Evolutionary conservation across 768 basidiomycete genomes (phyloP).

Genomic region (Suillus lakei): DNA sequence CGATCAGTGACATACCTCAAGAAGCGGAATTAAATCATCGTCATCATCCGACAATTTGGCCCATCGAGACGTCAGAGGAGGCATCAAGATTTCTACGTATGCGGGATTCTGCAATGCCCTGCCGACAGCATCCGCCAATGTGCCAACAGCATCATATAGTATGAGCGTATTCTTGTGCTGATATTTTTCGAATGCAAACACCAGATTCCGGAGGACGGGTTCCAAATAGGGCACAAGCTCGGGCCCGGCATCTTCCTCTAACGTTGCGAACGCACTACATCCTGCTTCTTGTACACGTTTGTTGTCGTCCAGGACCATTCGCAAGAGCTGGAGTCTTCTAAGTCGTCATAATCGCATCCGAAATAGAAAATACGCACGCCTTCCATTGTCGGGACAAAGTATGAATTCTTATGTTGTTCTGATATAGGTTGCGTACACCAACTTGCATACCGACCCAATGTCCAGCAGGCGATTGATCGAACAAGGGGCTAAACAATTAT

Average conservation of each 20-base stretch:
- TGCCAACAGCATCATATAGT: constrained; percentile 98
- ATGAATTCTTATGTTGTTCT: constrained; percentile 86
- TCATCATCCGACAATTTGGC: constrained; percentile 89
- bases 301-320: constrained; percentile 97
- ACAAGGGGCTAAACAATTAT: constrained; percentile 76
- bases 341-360: background rate
- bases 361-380: constrained; percentile 64
- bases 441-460: constrained; percentile 96
- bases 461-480: constrained; percentile 99
- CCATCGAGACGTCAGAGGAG: constrained; percentile 90
- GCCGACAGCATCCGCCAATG: constrained; percentile 95
- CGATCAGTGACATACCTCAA: constrained; percentile 69
- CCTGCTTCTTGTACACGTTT: constrained; percentile 99
- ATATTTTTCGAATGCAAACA: constrained; percentile 96
- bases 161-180: constrained; percentile 99
- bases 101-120: constrained; percentile 81
- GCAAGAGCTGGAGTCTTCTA: constrained; percentile 68
- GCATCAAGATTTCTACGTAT: constrained; percentile 96
- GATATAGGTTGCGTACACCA: constrained; percentile 91
- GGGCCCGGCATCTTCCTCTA: constrained; percentile 94
- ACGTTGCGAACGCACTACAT: constrained; percentile 97
- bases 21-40: constrained; percentile 89
- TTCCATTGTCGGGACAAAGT: constrained; percentile 98
- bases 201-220: constrained; percentile 92
- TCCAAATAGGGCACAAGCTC: constrained; percentile 93